Conservation (phyloP, 2,329 filamentous ascomycete genomes). For the Westerdykella sp. region DNA sequence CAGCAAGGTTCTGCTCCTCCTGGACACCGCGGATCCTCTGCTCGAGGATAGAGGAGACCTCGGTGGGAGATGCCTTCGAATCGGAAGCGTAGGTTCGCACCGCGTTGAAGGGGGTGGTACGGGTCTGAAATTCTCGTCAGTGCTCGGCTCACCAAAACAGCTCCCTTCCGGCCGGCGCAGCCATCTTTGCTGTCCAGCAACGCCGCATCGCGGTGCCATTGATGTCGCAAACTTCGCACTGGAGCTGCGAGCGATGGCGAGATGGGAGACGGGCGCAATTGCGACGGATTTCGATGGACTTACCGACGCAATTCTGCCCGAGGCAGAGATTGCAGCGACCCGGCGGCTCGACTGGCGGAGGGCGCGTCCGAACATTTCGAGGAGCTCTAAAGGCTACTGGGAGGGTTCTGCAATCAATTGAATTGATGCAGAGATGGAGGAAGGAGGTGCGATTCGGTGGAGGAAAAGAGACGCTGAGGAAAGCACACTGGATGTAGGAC, state of each 20-base stretch:
- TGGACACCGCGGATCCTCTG: constrained; percentile 98
- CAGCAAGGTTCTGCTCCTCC: constrained; percentile 91
- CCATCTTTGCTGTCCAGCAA: constrained; percentile 20
- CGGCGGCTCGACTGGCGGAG: constrained; percentile 94
- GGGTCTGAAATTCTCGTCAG: constrained; percentile 61
- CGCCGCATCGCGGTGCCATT: constrained; percentile 30
- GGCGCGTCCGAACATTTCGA: constrained; percentile 94
- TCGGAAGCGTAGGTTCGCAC: constrained; percentile 85
- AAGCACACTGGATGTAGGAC: constrained; percentile 19
- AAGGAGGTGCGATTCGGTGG: constrained; percentile 35
- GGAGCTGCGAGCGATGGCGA: constrained; percentile 29
- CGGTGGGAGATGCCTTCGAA: constrained; percentile 90
- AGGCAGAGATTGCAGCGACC: constrained; percentile 87
- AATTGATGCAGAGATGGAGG: constrained; percentile 36
- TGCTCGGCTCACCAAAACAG: constrained; percentile 35
- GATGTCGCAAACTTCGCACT: constrained; percentile 8
- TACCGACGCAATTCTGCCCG: constrained; percentile 89
- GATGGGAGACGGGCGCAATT: constrained; percentile 37
- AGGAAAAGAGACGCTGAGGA: constrained; percentile 21
- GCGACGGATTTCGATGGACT: constrained; percentile 52
- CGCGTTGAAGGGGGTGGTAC: constrained; percentile 75
- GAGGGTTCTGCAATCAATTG: constrained; percentile 40
- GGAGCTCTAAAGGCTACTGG: constrained; percentile 40
- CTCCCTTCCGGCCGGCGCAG: constrained; percentile 39
- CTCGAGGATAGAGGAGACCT: constrained; percentile 99